phyloP scores from a whole-genome alignment of 129 eudicot species.

The Centella asiatica region DNA sequence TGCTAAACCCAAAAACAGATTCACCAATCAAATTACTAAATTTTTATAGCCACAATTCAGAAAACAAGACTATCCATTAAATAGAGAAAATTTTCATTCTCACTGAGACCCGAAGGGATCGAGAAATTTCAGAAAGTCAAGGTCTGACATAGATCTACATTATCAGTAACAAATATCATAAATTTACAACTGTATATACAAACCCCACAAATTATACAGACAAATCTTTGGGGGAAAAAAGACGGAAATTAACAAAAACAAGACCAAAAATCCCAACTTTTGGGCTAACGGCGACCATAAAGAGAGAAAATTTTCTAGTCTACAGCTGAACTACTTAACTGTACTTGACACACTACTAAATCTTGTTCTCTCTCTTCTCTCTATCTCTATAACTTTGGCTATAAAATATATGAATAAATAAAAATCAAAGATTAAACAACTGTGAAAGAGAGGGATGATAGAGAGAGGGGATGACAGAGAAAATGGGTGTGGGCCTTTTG shows the following conservation, averaged over 20 bases:
- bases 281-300: no score
- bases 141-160: background rate
- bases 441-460: no score
- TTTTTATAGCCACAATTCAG: background rate
- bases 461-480: background rate
- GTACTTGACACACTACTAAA: background rate
- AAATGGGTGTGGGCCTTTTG: constrained; percentile 16
- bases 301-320: background rate
- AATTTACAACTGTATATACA: constrained; percentile 7
- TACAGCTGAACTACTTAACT: constrained; percentile 5
- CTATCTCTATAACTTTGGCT: background rate
- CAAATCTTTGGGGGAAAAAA: background rate
- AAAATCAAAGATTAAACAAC: no score
- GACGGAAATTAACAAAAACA: background rate
- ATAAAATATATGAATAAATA: no score
- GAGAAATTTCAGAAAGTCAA: background rate
- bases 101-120: constrained; percentile 5
- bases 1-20: background rate
- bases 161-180: background rate
- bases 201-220: background rate
- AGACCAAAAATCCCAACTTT: no score
- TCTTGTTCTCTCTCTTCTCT: background rate
- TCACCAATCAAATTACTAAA: background rate
- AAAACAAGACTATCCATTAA: background rate
- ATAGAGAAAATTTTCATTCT: background rate